A percentile compares a stretch with the other conserved stretches of the same genome.
Conservation (phyloP, 2,329 filamentous ascomycete species). For the Endocalyx cinctus region DNA sequence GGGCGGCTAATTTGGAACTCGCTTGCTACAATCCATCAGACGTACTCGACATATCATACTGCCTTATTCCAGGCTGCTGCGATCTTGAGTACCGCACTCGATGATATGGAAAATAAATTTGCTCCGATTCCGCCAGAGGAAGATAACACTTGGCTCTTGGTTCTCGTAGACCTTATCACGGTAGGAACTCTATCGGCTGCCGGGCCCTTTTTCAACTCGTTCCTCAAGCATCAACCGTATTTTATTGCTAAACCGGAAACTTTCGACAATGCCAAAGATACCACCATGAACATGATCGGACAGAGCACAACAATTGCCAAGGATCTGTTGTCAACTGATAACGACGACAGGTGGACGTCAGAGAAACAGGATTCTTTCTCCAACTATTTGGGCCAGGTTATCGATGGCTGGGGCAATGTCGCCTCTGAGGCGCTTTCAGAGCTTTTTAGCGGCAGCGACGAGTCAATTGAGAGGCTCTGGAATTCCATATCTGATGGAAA, state of each 20-base stretch:
- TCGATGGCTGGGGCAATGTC: constrained; percentile 21
- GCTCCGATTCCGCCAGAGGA: constrained; percentile 20
- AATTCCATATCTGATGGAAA: constrained; percentile 24
- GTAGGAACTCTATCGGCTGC: constrained; percentile 19
- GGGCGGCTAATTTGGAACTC: constrained; percentile 17
- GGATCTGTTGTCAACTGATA: constrained; percentile 12
- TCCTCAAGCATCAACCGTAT: constrained; percentile 16
- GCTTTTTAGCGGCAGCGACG: constrained; percentile 21
- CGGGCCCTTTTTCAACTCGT: constrained; percentile 23
- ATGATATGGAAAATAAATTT: constrained; percentile 22
- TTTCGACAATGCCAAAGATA: constrained; percentile 22
- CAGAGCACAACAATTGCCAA: constrained; percentile 22
- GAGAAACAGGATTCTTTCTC: constrained; percentile 21
- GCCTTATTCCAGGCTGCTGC: constrained; percentile 10
- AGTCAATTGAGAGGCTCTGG: constrained; percentile 17
- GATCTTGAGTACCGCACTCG: constrained; percentile 12
- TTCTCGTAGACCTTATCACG: constrained; percentile 25
- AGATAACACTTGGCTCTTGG: constrained; percentile 19
- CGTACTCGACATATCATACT: constrained; percentile 11
- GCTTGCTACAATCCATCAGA: constrained; percentile 8
- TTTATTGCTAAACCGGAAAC: constrained; percentile 8
- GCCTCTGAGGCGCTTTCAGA: constrained; percentile 8
- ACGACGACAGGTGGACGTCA: constrained; percentile 19
- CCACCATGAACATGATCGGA: constrained; percentile 19
- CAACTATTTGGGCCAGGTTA: constrained; percentile 21